Evolutionary conservation across 345 rosid genomes (phyloP), one percentile per base, ranked within the genome.

Genomic region (Linum lewisii): DNA sequence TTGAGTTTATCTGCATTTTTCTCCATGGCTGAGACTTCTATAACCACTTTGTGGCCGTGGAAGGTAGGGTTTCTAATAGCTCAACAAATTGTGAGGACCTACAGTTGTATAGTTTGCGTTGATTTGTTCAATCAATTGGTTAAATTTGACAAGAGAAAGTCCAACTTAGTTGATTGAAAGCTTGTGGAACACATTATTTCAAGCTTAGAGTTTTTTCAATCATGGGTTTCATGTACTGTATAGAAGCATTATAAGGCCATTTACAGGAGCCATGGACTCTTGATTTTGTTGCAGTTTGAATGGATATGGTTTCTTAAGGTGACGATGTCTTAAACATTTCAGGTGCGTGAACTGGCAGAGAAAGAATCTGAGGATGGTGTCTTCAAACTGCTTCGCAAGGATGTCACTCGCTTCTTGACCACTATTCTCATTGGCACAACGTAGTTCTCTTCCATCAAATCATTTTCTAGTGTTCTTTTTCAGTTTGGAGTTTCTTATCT

Each of bases 351-450:
- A 73, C 72, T 93, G 76, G 99, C 97, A 37, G 99, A 93, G 38
- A 89, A 93, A 69, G 99, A 93, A 77, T 58, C 95, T 66, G 99
- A 90, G 70, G 75, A 84, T 71, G 99, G 99, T 63, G 92, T 89
- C 68, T 93, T 93, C 82, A 84, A 78, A 77, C 77, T 87, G 95
- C 99, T 93, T 59, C 92, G 92, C 8, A 89, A 84, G 73, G 99
- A 93, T 75, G 96, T 93, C 53, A 93, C 99, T 61, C 90, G 99
- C 71, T 93, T 93, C 78, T 75, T 93, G 76, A 93, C 99, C 9
- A 93, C 99, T 13, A 93, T 93, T 73, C 97, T 93, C 54, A 93
- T 93, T 64, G 99, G 99, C 82, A 93, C 99, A 67, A 93, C 99
- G 97, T 93, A 85, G 60, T 61, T 25, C 26, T 44, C n/a, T n/a